Evolutionary conservation across 202 grass and related monocot species (phyloP).

Genomic region (Carex arenaria): DNA sequence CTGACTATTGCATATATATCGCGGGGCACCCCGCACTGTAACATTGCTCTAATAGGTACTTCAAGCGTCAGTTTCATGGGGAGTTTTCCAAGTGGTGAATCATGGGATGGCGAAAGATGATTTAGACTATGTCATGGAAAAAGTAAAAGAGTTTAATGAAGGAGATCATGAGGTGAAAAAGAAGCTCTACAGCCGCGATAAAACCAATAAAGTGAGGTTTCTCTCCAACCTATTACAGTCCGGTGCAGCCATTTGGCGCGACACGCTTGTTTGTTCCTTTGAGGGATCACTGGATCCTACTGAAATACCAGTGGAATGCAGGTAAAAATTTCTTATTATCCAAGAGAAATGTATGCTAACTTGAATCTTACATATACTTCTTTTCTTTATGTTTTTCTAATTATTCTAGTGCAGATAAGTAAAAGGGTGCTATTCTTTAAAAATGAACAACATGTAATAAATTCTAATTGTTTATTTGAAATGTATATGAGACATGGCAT

Average conservation of each 20-base stretch:
- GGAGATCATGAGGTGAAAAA: not conserved
- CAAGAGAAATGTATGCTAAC: too few species aligned
- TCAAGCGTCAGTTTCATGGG: constrained; percentile 7
- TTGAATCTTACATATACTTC: too few species aligned
- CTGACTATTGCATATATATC: too few species aligned
- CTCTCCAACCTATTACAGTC: not conserved
- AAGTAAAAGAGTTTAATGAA: constrained; percentile 36
- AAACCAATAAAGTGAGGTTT: too few species aligned
- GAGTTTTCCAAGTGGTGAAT: constrained; percentile 27
- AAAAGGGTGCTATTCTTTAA: too few species aligned
- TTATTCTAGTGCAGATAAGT: too few species aligned
- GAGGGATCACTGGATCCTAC: not conserved
- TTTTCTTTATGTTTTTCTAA: too few species aligned
- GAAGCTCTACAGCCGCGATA: constrained; percentile 24
- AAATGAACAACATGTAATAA: too few species aligned
- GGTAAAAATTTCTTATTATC: too few species aligned
- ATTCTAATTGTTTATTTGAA: too few species aligned
- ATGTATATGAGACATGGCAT: too few species aligned
- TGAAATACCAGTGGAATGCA: not conserved
- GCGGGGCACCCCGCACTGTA: too few species aligned
- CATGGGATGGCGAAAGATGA: not conserved
- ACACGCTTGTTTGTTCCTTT: constrained; percentile 21
- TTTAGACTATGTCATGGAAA: constrained; percentile 4
- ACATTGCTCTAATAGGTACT: not conserved
- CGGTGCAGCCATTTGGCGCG: constrained; percentile 28